Base-by-base conservation (phyloP, 2,329 filamentous ascomycete genomes). In the Talaromyces piceae region DNA sequence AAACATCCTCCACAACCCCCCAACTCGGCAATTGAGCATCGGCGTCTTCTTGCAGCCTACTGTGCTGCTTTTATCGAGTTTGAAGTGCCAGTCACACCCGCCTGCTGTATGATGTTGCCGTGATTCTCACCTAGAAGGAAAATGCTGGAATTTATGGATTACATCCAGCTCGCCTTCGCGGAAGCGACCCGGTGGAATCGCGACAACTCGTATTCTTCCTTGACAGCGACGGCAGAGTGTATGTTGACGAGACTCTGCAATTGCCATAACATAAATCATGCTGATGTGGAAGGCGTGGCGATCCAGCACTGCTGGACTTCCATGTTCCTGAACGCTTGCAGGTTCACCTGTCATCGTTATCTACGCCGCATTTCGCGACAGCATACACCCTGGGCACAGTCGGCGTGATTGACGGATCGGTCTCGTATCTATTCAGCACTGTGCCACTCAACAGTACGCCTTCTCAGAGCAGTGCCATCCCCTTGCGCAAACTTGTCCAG, bases 121-220 rank as follows among this genome's bases (percentile, higher is more conserved):
- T 23, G 18, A n/a, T 18, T n/a, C 8, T 2, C 3, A 45, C 20
- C 16, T 13, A 41, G 3, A 22, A 41, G 43, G 58, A 76, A 66
- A 61, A 96, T 96, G 91, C 84, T 93, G 74, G 86, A 91, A 73
- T 96, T 95, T 76, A 95, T 96, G 88, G 90, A 95, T 73, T 91
- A 94, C 76, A 86, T 96, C 75, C 89, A 95, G 73, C 81, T 86
- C 73, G 87, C 88, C 63, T 96, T 95, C 73, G 88, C 89, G 69
- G 79, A 87, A 67, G 85, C 87, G 51, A 91, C 90, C 43, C 81
- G 86, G 67, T 96, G 91, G 91, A 87, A 91, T 66, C 79, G 83
- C 63, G 89, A 96, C 75, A 95, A 95, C 71, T 93, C 88, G 54
- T 96, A 96, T 73, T 84, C 88, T 59, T 82, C 85, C 58, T 76